These are phyloP conservation scores for Dothistroma pini DNA, from an alignment of 2,329 filamentous ascomycete genomes.

Conservation along the genomic window DNA sequence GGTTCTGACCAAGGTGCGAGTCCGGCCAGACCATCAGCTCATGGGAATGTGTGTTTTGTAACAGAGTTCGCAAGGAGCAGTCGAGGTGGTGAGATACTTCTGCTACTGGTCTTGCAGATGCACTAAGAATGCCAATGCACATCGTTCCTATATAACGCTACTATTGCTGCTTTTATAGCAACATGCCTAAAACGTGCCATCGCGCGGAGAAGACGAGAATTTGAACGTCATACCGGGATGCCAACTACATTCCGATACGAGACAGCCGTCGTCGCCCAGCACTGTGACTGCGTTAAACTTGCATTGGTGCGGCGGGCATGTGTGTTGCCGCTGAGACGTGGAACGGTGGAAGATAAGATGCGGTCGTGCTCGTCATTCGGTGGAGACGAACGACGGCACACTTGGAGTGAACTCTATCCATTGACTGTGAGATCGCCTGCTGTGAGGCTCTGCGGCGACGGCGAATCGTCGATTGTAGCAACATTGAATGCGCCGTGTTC, in stretches of 20 bases:
- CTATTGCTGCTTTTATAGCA: neutral
- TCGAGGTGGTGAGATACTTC: neutral
- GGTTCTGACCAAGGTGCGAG: neutral
- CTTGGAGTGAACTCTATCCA: constrained; percentile 7
- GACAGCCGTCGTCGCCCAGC: constrained; percentile 2
- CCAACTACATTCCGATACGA: constrained; percentile 5
- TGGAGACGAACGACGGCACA: constrained; percentile 4
- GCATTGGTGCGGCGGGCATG: neutral
- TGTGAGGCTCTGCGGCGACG: neutral
- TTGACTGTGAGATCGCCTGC: neutral
- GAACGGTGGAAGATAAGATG: too few species aligned
- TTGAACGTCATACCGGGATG: constrained; percentile 4
- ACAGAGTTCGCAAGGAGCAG: neutral
- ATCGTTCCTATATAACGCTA: neutral
- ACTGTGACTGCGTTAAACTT: neutral
- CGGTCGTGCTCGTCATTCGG: constrained; percentile 8
- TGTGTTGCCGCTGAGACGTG: constrained; percentile 6
- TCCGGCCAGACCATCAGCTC: constrained; percentile 1
- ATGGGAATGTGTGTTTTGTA: neutral
- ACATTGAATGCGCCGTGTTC: neutral
- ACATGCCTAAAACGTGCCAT: neutral
- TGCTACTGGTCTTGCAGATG: neutral
- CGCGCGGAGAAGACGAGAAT: constrained; percentile 1
- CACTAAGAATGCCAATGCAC: neutral
- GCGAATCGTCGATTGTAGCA: constrained; percentile 3